A percentile compares a stretch with the other conserved stretches of the same genome.
These are phyloP conservation scores for Penicillium parvum DNA, from an alignment of 495 filamentous ascomycete species.

Conservation along the genomic window DNA sequence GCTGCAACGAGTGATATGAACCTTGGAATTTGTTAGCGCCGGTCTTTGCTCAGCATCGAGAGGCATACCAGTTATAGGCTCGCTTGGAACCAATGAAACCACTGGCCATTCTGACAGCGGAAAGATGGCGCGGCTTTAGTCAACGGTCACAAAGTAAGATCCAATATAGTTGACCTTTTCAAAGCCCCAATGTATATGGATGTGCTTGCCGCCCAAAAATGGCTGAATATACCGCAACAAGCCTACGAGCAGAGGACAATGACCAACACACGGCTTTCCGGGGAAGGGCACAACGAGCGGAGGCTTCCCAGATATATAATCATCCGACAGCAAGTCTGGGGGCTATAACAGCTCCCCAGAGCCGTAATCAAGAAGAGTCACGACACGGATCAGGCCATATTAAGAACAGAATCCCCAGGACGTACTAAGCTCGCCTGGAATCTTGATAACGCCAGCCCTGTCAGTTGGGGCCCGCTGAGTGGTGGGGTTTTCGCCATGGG, in stretches of 20 bases:
- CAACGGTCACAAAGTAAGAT: too few relatives aligned
- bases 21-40: constrained; percentile 29
- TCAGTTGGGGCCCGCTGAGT: constrained; percentile 25
- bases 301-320: constrained; percentile 20
- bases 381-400: constrained; percentile 12
- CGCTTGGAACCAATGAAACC: constrained; percentile 28
- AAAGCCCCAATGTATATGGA: too few relatives aligned
- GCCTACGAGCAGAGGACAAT: constrained; percentile 1
- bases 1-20: constrained; percentile 59
- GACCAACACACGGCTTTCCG: constrained; percentile 2
- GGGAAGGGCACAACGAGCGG: constrained; percentile 5
- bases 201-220: background rate
- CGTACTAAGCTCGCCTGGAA: constrained; percentile 20
- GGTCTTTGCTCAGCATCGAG: background rate
- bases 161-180: background rate
- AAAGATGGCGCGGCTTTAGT: background rate
- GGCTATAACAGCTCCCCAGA: constrained; percentile 1
- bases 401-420: constrained; percentile 12
- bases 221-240: background rate
- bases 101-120: constrained; percentile 11
- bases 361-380: constrained; percentile 13
- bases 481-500: constrained; percentile 25
- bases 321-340: constrained; percentile 1
- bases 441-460: constrained; percentile 14
- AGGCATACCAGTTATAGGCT: constrained; percentile 36